Conservation (phyloP, 768 basidiomycete species). For the Amanita jacksonii region DNA sequence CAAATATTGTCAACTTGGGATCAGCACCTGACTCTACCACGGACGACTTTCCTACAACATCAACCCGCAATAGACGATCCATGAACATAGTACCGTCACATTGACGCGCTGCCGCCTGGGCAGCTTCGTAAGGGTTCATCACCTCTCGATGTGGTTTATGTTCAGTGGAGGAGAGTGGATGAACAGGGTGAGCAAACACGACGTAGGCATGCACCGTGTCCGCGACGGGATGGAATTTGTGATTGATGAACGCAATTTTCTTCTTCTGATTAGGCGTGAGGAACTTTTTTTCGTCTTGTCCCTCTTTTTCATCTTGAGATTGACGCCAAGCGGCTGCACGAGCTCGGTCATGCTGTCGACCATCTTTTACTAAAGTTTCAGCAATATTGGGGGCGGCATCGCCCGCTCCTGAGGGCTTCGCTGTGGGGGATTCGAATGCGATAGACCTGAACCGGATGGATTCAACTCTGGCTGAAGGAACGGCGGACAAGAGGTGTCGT, state of each 20-base stretch:
- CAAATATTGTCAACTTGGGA: constrained; percentile 78
- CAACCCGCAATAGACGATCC: constrained; percentile 73
- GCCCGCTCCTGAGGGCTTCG: constrained; percentile 29
- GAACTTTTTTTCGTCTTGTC: constrained; percentile 50
- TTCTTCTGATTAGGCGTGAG: constrained; percentile 84
- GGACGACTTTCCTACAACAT: constrained; percentile 33
- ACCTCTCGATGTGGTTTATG: constrained; percentile 27
- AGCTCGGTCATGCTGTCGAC: constrained; percentile 43
- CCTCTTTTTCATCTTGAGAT: constrained; percentile 34
- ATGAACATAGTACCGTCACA: constrained; percentile 69
- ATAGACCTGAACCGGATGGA: constrained; percentile 91
- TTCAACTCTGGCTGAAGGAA: constrained; percentile 77
- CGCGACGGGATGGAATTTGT: constrained; percentile 75
- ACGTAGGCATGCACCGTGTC: constrained; percentile 81
- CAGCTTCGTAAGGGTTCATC: constrained; percentile 67
- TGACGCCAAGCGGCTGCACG: constrained; percentile 52
- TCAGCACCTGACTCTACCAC: constrained; percentile 33
- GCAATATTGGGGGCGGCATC: constrained; percentile 21
- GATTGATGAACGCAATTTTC: constrained; percentile 89
- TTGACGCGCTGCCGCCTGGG: constrained; percentile 41
- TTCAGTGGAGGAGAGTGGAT: constrained; percentile 3
- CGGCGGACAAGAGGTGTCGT: constrained; percentile 61
- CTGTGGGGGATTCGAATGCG: constrained; percentile 79
- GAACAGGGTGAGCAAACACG: constrained; percentile 69
- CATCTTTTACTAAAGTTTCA: constrained; percentile 16